Conservation (phyloP, 1,139 yeast species). For the Taphrina communis region DNA sequence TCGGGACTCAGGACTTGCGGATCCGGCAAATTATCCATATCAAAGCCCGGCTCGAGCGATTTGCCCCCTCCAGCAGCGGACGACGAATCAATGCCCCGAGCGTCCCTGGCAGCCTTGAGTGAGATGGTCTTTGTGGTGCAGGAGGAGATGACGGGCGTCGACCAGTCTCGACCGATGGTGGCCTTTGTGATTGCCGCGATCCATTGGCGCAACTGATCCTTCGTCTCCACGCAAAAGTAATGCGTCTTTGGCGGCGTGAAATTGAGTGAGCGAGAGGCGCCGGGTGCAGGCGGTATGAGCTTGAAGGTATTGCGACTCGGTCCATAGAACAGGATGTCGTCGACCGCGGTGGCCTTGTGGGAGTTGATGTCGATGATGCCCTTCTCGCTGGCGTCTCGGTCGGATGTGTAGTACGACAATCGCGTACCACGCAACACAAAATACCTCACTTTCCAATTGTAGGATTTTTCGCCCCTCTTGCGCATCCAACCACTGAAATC, state of each 20-base stretch:
- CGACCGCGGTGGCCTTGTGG: constrained; percentile 87
- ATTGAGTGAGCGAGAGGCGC: constrained; percentile 79
- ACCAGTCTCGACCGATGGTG: constrained; percentile 87
- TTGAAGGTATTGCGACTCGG: constrained; percentile 92
- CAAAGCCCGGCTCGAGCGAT: constrained; percentile 5
- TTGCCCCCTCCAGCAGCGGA: neutral
- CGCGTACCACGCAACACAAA: constrained; percentile 92
- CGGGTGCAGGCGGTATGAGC: constrained; percentile 96
- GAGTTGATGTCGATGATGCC: constrained; percentile 96
- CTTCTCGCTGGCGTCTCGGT: constrained; percentile 80
- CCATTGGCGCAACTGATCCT: constrained; percentile 94
- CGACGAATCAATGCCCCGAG: constrained; percentile 49
- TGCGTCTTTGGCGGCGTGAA: constrained; percentile 96
- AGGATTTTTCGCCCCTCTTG: constrained; percentile 83
- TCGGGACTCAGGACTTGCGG: constrained; percentile 20
- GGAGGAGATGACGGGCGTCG: constrained; percentile 88
- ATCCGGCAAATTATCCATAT: constrained; percentile 5
- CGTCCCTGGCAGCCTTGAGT: constrained; percentile 80
- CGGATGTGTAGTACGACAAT: constrained; percentile 80
- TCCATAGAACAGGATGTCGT: constrained; percentile 89
- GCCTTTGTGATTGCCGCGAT: constrained; percentile 93
- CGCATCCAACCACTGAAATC: constrained; percentile 94
- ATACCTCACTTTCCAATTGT: constrained; percentile 88
- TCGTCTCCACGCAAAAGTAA: constrained; percentile 90
- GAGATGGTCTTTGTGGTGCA: constrained; percentile 94